Evolutionary conservation across 345 rosid species (phyloP).

Genomic region (Eucalyptus grandis): DNA sequence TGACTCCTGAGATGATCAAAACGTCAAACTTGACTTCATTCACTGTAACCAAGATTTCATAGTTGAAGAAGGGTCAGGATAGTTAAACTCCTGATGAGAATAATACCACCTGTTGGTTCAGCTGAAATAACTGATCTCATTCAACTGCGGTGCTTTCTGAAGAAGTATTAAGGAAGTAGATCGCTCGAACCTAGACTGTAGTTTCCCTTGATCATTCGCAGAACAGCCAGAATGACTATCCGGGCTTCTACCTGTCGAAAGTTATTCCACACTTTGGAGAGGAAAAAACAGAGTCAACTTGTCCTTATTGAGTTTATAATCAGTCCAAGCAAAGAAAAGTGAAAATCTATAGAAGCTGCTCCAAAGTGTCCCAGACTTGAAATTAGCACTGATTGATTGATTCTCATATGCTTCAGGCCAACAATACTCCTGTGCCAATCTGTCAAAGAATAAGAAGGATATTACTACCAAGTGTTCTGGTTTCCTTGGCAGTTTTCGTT

Average conservation of each 20-base stretch:
- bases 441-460: not conserved
- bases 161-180: not conserved
- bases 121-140: not conserved
- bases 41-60: conserved; percentile 28
- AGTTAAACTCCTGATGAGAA: not conserved
- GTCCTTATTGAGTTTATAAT: not conserved
- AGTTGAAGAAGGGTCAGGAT: not conserved
- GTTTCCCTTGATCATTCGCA: conserved; percentile 82
- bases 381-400: not conserved
- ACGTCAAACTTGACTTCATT: conserved; percentile 47
- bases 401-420: not conserved
- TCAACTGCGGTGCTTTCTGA: not conserved
- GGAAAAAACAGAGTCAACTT: not conserved
- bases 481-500: not conserved
- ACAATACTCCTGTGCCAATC: not conserved
- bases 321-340: not conserved
- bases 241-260: conserved; percentile 66
- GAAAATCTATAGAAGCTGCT: not conserved
- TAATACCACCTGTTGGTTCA: not conserved
- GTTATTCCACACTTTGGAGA: not conserved
- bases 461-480: not conserved
- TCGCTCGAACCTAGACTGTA: conserved; percentile 25
- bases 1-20: conserved; percentile 19
- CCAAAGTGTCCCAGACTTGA: not conserved
- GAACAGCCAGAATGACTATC: conserved; percentile 75